A percentile compares a stretch with the other conserved stretches of the same genome.
phyloP scores from a whole-genome alignment of 331 rosid species.

The Acacia pycnantha region DNA sequence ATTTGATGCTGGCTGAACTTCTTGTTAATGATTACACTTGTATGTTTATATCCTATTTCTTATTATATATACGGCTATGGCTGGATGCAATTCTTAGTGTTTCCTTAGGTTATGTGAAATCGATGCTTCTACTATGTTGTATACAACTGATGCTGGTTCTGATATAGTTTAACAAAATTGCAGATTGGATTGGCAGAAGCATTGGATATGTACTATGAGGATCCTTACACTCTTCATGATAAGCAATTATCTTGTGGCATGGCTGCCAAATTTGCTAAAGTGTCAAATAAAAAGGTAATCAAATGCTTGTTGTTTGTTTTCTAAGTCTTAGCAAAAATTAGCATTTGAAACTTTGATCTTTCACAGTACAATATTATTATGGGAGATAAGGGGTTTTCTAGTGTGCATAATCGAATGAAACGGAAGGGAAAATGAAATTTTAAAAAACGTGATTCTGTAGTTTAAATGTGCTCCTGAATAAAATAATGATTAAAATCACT shows the following conservation, averaged over 20 bases:
- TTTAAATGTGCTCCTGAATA: not conserved
- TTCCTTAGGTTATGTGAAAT: constrained; percentile 16
- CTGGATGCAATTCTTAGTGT: constrained; percentile 11
- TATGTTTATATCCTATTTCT: constrained; percentile 12
- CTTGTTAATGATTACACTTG: not conserved
- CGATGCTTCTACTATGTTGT: constrained; percentile 19
- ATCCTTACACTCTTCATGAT: constrained; percentile 63
- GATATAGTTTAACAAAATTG: constrained; percentile 31
- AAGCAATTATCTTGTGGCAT: constrained; percentile 65
- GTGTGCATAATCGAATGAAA: not conserved
- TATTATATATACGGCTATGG: not conserved
- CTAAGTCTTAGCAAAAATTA: constrained; percentile 5
- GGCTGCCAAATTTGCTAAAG: constrained; percentile 45
- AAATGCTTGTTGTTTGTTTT: not conserved
- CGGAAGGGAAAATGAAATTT: not conserved
- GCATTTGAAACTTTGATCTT: constrained; percentile 13
- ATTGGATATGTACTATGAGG: constrained; percentile 78
- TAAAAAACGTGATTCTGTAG: not conserved
- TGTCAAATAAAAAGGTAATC: constrained; percentile 64
- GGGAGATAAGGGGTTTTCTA: not conserved
- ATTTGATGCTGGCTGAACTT: not conserved
- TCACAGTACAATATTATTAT: not conserved
- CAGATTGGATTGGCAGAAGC: constrained; percentile 81
- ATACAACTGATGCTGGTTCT: constrained; percentile 18
- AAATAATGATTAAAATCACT: not conserved